A percentile compares a stretch with the other conserved stretches of the same genome.
These are phyloP conservation scores for Aspergillus ustus DNA, from an alignment of 2,329 filamentous ascomycete genomes.

Conservation along the genomic window DNA sequence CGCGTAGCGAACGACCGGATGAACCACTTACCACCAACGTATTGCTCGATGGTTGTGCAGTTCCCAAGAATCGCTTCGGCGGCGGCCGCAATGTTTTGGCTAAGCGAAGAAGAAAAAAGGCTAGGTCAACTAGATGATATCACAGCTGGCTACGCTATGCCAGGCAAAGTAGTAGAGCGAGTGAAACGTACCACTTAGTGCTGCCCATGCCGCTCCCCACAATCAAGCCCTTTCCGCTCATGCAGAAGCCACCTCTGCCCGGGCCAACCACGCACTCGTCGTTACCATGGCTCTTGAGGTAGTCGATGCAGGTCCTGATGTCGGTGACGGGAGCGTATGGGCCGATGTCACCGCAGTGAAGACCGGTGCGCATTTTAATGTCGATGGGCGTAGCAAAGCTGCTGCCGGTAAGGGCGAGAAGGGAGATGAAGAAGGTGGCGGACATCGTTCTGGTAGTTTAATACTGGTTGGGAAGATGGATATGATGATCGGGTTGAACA, in stretches of 20 bases:
- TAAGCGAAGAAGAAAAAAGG: neutral
- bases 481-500: no score
- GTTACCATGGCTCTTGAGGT: neutral
- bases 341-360: neutral
- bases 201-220: conserved; percentile 1
- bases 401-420: conserved; percentile 1
- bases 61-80: conserved; percentile 11
- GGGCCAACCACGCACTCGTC: neutral
- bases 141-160: no score
- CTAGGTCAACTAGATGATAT: neutral
- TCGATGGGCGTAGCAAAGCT: neutral
- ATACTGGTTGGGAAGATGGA: neutral
- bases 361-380: neutral
- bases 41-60: conserved; percentile 10
- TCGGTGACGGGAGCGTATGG: conserved; percentile 3
- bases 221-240: neutral
- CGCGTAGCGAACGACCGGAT: no score
- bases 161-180: neutral
- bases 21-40: conserved; percentile 5
- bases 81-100: conserved; percentile 15
- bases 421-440: neutral
- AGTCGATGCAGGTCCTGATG: conserved; percentile 8
- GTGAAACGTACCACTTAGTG: conserved; percentile 8
- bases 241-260: conserved; percentile 8
- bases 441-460: neutral